phyloP scores from a whole-genome alignment of 441 rosid species.

The Corymbia citriodora region DNA sequence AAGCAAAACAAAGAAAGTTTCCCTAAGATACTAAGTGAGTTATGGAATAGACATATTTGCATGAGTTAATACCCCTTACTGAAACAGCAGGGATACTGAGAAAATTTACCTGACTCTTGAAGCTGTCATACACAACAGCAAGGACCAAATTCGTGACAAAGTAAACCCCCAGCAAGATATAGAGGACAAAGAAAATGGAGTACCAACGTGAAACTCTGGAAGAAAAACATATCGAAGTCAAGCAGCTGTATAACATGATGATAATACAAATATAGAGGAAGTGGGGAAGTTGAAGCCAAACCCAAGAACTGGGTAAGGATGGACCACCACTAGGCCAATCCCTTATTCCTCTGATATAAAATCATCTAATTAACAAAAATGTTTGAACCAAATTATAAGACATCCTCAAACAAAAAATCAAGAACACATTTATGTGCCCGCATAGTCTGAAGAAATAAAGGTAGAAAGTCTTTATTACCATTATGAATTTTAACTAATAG shows the following conservation, averaged over 20 bases:
- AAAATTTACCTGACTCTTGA: slow-evolving; percentile 76
- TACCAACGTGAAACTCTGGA: slow-evolving; percentile 93
- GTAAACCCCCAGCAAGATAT: slow-evolving; percentile 87
- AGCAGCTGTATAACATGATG: not conserved
- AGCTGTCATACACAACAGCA: slow-evolving; percentile 96
- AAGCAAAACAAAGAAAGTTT: not conserved
- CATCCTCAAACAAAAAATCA: not conserved
- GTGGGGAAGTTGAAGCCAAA: not conserved
- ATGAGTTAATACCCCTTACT: not conserved
- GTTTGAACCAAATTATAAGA: not conserved
- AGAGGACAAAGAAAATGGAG: slow-evolving; percentile 70
- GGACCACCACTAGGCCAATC: not conserved
- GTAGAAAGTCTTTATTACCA: not conserved
- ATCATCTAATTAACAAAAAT: not conserved
- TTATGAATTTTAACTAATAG: not conserved
- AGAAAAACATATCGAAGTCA: slow-evolving; percentile 4
- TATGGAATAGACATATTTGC: not conserved
- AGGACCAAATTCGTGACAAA: slow-evolving; percentile 97
- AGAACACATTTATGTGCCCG: not conserved
- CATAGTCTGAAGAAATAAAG: not conserved
- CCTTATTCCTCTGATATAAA: not conserved
- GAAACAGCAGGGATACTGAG: not conserved
- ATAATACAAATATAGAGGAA: not conserved
- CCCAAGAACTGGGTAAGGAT: not conserved
- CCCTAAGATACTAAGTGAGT: slow-evolving; percentile 2